Evolutionary conservation across 2,329 filamentous ascomycete genomes (phyloP).

Genomic region (Periconia digitata): DNA sequence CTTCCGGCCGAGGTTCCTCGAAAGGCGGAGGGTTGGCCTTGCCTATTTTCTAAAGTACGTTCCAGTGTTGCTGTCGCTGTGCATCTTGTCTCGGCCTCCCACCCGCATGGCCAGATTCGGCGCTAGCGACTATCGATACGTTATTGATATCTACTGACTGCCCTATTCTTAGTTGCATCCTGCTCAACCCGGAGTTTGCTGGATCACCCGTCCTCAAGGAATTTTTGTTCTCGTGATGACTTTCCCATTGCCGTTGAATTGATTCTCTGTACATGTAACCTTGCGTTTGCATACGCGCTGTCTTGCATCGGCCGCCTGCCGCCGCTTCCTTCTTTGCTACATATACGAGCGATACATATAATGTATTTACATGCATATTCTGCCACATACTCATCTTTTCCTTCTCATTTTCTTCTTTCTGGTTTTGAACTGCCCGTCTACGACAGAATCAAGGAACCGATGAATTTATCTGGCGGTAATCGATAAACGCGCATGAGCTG

Average conservation of each 20-base stretch:
- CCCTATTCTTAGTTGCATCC: constrained; percentile 67
- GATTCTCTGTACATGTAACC: constrained; percentile 1
- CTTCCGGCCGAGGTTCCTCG: constrained; percentile 82
- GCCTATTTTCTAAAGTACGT: constrained; percentile 92
- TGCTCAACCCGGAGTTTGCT: constrained; percentile 91
- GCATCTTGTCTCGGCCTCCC: constrained; percentile 1
- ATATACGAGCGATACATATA: no score
- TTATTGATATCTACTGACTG: constrained; percentile 21
- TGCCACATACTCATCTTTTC: no score
- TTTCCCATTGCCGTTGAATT: not conserved
- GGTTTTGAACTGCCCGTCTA: no score
- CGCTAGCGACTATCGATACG: constrained; percentile 20
- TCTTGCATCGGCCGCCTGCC: no score
- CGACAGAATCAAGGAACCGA: no score
- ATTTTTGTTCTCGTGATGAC: constrained; percentile 69
- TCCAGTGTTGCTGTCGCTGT: not conserved
- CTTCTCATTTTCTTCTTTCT: no score
- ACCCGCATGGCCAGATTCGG: not conserved
- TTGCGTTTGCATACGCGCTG: no score
- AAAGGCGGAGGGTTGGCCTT: constrained; percentile 77
- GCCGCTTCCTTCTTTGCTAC: no score
- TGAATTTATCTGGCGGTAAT: not conserved
- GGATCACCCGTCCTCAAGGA: constrained; percentile 89
- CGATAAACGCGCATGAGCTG: not conserved
- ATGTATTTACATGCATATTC: no score